Conservation (phyloP, 306 rosid genomes). For the Oxytropis ochrocephala region DNA sequence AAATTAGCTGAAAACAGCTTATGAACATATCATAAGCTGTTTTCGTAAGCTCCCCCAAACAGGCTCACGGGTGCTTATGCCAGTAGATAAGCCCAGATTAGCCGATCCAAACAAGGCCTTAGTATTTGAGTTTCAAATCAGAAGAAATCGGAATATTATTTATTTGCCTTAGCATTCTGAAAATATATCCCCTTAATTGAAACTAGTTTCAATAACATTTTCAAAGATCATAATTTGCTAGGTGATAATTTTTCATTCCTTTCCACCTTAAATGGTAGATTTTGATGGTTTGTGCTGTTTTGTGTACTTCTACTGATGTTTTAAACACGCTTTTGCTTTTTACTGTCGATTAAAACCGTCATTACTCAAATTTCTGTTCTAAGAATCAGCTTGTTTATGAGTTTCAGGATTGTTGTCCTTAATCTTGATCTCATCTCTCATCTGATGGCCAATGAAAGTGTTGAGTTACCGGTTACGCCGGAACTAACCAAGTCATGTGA, state of each 20-base stretch:
- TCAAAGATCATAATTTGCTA: background rate
- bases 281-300: background rate
- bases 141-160: background rate
- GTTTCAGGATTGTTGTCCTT: slow-evolving; percentile 45
- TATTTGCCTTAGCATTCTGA: background rate
- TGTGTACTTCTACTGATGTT: background rate
- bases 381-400: background rate
- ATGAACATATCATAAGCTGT: too few species aligned
- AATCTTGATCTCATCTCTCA: slow-evolving; percentile 12
- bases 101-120: too few species aligned
- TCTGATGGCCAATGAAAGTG: slow-evolving; percentile 53
- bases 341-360: background rate
- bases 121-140: background rate
- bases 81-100: too few species aligned
- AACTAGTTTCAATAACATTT: background rate
- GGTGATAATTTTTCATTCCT: background rate
- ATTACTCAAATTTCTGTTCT: background rate
- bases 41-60: too few species aligned
- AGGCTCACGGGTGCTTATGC: too few species aligned
- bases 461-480: slow-evolving; percentile 16
- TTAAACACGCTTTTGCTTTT: background rate
- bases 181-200: background rate
- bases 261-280: background rate
- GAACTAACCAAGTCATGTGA: slow-evolving; percentile 24
- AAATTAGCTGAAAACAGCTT: too few species aligned